Conservation (phyloP, 2,329 filamentous ascomycete genomes). For the Pestalotiopsis sp. region DNA sequence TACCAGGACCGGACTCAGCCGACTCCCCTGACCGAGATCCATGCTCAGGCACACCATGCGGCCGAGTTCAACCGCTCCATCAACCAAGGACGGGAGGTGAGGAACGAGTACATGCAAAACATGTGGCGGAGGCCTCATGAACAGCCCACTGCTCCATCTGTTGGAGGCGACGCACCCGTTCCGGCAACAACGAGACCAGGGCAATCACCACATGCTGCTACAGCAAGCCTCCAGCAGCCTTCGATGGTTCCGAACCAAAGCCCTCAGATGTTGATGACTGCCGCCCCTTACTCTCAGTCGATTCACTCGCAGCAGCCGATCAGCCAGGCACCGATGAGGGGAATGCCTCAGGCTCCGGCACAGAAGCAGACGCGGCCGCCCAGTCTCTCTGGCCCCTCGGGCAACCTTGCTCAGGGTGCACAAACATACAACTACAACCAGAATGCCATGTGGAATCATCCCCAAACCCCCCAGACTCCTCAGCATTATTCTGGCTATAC, state of each 20-base stretch:
- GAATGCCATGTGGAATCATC: constrained; percentile 62
- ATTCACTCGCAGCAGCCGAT: constrained; percentile 73
- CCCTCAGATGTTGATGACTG: constrained; percentile 69
- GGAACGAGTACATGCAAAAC: constrained; percentile 77
- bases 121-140: constrained; percentile 86
- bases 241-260: constrained; percentile 65
- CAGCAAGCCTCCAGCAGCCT: constrained; percentile 43
- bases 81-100: constrained; percentile 77
- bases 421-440: constrained; percentile 66
- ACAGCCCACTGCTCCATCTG: constrained; percentile 59
- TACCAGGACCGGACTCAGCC: constrained; percentile 87
- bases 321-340: constrained; percentile 72
- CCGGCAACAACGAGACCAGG: constrained; percentile 54
- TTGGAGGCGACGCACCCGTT: constrained; percentile 44
- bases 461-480: constrained; percentile 65
- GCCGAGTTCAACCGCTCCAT: constrained; percentile 89
- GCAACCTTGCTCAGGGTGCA: constrained; percentile 52
- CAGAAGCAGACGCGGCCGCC: constrained; percentile 71
- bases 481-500: constrained; percentile 59
- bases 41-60: constrained; percentile 84
- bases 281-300: constrained; percentile 69
- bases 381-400: constrained; percentile 57
- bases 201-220: constrained; percentile 60
- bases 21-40: constrained; percentile 75
- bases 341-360: constrained; percentile 63